phyloP scores from a whole-genome alignment of 2,329 filamentous ascomycete genomes.

The Calonectria multiphialidica region DNA sequence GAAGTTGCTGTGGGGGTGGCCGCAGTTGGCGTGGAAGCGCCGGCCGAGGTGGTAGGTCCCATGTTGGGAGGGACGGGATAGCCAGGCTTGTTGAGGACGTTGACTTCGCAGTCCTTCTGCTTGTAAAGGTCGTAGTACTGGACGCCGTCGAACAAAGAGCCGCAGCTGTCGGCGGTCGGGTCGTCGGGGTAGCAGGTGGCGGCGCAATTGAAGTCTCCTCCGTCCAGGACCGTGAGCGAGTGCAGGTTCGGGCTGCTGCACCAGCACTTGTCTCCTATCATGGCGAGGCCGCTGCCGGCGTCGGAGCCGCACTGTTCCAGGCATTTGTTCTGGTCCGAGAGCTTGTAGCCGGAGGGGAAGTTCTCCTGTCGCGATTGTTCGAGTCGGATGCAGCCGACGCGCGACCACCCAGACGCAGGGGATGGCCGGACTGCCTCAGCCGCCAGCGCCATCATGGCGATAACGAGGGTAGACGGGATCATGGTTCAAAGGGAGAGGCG shows the following conservation, averaged over 20 bases:
- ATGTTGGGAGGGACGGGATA: background rate
- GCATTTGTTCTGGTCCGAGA: background rate
- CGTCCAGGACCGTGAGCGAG: background rate
- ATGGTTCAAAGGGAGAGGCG: background rate
- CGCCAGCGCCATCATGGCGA: background rate
- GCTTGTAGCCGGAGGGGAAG: background rate
- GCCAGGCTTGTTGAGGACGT: background rate
- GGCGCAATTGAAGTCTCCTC: slow-evolving; percentile 9
- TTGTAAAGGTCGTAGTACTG: slow-evolving; percentile 6
- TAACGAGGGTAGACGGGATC: background rate
- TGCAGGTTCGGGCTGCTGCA: background rate
- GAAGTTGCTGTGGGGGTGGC: background rate
- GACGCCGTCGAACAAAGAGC: background rate
- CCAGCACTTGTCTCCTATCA: slow-evolving; percentile 4
- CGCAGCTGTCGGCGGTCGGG: background rate
- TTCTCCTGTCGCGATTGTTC: background rate
- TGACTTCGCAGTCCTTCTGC: background rate
- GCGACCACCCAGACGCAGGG: background rate
- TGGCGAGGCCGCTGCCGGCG: background rate
- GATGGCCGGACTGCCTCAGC: background rate
- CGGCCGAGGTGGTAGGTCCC: background rate
- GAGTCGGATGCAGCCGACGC: background rate
- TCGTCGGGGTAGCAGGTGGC: background rate
- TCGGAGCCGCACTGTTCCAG: background rate
- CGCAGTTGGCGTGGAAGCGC: background rate